Conservation (phyloP, 768 basidiomycete species). For the Coprinopsis marcescibilis region DNA sequence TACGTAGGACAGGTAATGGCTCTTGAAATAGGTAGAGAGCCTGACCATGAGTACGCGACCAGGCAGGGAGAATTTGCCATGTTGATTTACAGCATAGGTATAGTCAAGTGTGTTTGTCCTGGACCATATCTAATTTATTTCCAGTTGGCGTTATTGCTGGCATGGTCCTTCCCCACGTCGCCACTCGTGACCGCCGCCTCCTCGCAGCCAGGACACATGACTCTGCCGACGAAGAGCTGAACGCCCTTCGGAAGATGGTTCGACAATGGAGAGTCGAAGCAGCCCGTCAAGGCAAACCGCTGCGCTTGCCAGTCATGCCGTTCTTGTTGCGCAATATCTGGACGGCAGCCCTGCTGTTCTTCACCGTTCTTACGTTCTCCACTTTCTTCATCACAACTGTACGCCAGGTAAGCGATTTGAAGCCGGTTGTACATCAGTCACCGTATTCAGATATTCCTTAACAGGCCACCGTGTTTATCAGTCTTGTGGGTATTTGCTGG, state of each 20-base stretch:
- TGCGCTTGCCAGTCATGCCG: constrained; percentile 82
- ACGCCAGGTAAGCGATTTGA: constrained; percentile 46
- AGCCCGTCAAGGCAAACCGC: constrained; percentile 61
- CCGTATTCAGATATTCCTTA: neutral
- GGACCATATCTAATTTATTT: constrained; percentile 10
- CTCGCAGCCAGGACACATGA: constrained; percentile 68
- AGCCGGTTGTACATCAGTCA: neutral
- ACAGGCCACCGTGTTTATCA: constrained; percentile 77
- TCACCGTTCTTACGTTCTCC: constrained; percentile 70
- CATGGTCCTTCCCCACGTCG: constrained; percentile 71
- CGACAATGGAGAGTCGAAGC: constrained; percentile 84
- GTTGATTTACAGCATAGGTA: constrained; percentile 86
- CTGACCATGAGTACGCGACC: constrained; percentile 78
- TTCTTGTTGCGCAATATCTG: constrained; percentile 91
- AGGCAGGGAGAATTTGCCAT: constrained; percentile 84
- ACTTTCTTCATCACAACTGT: constrained; percentile 87
- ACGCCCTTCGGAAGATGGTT: constrained; percentile 65
- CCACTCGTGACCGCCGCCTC: constrained; percentile 75
- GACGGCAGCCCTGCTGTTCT: constrained; percentile 81
- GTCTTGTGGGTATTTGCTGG: constrained; percentile 90
- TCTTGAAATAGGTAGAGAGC: constrained; percentile 63
- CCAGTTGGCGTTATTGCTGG: constrained; percentile 85
- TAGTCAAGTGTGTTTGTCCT: constrained; percentile 17
- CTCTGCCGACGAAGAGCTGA: constrained; percentile 69
- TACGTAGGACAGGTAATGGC: constrained; percentile 96